phyloP scores from a whole-genome alignment of 2,329 filamentous ascomycete genomes.

The Trichoderma harzianum region DNA sequence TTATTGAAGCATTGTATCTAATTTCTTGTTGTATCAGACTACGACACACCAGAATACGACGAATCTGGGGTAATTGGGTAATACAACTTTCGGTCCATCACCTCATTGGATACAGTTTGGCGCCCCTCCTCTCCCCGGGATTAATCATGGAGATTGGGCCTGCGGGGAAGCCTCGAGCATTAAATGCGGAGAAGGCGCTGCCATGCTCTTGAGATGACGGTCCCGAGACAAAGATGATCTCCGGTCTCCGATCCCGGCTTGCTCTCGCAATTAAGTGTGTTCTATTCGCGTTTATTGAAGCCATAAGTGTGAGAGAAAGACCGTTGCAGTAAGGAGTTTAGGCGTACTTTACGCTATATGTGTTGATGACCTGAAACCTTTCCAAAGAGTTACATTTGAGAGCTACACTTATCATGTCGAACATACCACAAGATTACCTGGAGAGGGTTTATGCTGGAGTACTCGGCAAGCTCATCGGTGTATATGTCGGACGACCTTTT shows the following conservation, averaged over 20 bases:
- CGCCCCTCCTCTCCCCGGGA: neutral
- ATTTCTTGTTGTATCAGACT: neutral
- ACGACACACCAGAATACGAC: neutral
- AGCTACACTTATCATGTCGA: neutral
- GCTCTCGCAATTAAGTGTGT: neutral
- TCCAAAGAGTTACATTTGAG: neutral
- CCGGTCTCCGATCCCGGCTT: neutral
- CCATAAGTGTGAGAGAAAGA: neutral
- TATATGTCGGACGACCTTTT: constrained; percentile 37
- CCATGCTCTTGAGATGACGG: neutral
- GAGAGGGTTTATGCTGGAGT: constrained; percentile 38
- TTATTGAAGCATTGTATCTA: neutral
- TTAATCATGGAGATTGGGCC: neutral
- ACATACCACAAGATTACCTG: constrained; percentile 28
- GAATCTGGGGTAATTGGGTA: neutral
- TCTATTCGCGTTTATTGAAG: neutral
- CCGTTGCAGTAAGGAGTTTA: neutral
- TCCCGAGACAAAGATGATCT: neutral
- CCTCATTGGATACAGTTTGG: neutral
- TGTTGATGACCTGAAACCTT: neutral
- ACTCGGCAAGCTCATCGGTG: constrained; percentile 38
- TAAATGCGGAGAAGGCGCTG: neutral
- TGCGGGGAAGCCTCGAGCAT: neutral
- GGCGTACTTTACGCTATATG: neutral
- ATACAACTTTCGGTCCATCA: neutral